Evolutionary conservation across 768 basidiomycete species (phyloP).

Genomic region (Antrodiella citrinella): DNA sequence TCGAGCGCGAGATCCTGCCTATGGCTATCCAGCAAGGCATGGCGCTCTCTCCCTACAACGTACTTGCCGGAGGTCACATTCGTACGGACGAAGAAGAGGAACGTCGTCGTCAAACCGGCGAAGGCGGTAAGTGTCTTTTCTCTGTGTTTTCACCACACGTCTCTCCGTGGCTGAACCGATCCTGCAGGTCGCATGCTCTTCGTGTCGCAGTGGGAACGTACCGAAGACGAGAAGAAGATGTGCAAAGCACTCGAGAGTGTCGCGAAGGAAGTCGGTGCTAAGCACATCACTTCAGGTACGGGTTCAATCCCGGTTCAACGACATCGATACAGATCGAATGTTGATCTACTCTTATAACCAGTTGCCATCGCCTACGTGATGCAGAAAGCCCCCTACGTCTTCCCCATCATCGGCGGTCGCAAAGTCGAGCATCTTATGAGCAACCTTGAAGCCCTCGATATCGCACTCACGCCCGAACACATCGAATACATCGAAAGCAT

Average conservation of each 20-base stretch:
- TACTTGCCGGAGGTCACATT: conserved; percentile 27
- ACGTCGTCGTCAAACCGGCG: conserved; percentile 14
- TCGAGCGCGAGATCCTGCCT: no score
- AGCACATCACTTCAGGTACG: conserved; percentile 40
- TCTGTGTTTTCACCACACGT: no score
- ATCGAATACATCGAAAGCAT: conserved; percentile 34
- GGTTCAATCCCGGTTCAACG: no score
- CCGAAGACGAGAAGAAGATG: conserved; percentile 33
- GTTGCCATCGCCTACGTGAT: conserved; percentile 44
- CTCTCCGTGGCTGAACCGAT: no score
- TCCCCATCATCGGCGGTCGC: conserved; percentile 40
- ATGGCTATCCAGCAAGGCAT: no score
- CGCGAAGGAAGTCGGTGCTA: conserved; percentile 43
- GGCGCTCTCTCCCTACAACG: conserved; percentile 31
- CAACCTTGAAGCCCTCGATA: conserved; percentile 41
- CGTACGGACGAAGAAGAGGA: conserved; percentile 27
- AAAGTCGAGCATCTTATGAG: conserved; percentile 39
- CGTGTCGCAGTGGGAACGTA: conserved; percentile 36
- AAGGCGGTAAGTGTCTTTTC: no score
- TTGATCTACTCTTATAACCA: conserved; percentile 5
- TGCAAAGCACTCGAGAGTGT: conserved; percentile 36
- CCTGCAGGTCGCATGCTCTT: conserved; percentile 33
- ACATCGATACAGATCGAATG: not conserved
- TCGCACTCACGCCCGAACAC: conserved; percentile 34
- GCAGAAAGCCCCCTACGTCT: conserved; percentile 39